phyloP scores from a whole-genome alignment of 192 early-diverging fungal genomes.

The Endogone sp. region DNA sequence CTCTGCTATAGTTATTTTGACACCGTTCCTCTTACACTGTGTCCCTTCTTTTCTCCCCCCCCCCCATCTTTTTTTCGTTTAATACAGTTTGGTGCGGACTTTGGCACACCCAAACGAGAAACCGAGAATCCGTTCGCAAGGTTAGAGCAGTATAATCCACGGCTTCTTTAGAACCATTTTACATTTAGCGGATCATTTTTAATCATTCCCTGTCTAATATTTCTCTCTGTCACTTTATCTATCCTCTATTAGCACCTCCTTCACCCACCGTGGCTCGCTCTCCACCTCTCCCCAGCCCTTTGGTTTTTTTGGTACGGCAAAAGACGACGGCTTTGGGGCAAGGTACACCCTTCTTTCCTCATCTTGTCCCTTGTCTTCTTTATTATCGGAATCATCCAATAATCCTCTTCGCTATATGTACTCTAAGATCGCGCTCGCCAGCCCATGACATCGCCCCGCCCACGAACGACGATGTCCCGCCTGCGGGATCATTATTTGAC shows the following conservation, averaged over 20 bases:
- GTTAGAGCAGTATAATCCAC: background rate
- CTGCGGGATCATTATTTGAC: background rate
- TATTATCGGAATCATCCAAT: too few relatives aligned
- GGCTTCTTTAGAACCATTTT: too few relatives aligned
- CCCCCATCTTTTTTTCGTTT: too few relatives aligned
- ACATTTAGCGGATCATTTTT: too few relatives aligned
- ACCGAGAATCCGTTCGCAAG: background rate
- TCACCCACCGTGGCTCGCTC: background rate
- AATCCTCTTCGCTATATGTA: too few relatives aligned
- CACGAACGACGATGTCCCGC: background rate
- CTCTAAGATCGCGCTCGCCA: background rate
- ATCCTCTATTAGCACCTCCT: background rate
- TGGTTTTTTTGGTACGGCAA: background rate
- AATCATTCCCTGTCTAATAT: too few relatives aligned
- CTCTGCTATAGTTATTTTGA: too few relatives aligned
- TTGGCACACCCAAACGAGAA: background rate
- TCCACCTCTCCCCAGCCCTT: background rate
- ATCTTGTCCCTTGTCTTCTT: too few relatives aligned
- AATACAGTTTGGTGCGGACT: background rate
- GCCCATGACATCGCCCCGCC: background rate
- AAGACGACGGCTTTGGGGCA: background rate
- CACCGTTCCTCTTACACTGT: too few relatives aligned
- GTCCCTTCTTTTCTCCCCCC: too few relatives aligned
- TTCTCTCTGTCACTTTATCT: background rate
- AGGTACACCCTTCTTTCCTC: background rate